Evolutionary conservation across 176 grass and related monocot genomes (phyloP).

Genomic region (Hsuehochloa calcarea): DNA sequence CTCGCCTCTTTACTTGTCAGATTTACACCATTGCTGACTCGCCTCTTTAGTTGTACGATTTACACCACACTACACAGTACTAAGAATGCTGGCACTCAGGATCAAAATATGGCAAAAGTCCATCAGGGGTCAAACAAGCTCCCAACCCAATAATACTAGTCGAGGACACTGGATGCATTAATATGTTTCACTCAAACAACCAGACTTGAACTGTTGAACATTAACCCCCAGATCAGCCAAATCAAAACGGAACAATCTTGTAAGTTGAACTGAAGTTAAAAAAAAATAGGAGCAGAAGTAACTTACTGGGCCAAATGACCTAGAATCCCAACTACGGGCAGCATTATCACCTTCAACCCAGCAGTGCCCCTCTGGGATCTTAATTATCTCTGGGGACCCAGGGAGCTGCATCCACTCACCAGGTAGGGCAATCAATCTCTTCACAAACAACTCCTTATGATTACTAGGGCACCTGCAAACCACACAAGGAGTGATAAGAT

Average conservation of each 20-base stretch:
- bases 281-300: not conserved
- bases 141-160: not conserved
- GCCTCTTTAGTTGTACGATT: not conserved
- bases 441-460: slow-evolving; percentile 55
- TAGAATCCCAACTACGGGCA: slow-evolving; percentile 67
- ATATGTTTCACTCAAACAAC: not conserved
- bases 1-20: not conserved
- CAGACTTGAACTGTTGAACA: not conserved
- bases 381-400: slow-evolving; percentile 49
- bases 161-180: not conserved
- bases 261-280: not conserved
- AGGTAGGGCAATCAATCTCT: slow-evolving; percentile 83
- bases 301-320: slow-evolving; percentile 81
- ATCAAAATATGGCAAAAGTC: not conserved
- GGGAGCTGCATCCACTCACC: slow-evolving; percentile 76
- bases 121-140: not conserved
- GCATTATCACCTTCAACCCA: slow-evolving; percentile 98
- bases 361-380: slow-evolving; percentile 77
- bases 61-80: not conserved
- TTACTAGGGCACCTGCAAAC: slow-evolving; percentile 61
- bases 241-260: not conserved
- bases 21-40: not conserved
- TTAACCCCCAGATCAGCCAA: not conserved
- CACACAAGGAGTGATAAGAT: not conserved
- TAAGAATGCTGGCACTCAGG: not conserved